Evolutionary conservation across 2,329 filamentous ascomycete genomes (phyloP), one percentile per base, ranked within the genome.

Genomic region (Pezicula rhizophila): DNA sequence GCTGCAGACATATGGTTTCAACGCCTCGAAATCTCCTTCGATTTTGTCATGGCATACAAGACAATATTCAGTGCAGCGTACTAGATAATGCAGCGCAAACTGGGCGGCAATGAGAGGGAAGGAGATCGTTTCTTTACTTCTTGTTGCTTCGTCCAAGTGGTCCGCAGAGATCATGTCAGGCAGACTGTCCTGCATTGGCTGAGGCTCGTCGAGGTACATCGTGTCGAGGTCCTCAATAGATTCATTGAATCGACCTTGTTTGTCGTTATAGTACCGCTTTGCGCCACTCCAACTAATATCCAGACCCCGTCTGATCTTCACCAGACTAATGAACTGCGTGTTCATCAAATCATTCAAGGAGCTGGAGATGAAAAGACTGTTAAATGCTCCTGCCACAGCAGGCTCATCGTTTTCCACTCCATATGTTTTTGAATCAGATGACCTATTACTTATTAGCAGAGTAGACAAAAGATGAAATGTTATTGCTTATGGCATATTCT

Each of bases 11-110:
- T 86, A 89, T 2, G 87, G 87, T 57, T 87, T 89, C 51, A 90
- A 71, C 2, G 85, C 80, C 58, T 84, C 80, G 34, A 92, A 82
- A 8, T 79, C 77, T 2, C 74, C 75, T 2, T 75, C 74, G 33
- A 88, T 76, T 56, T 77, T 84, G 56, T 78, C 78, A 65, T 95
- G 87, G 60, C 91, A 96, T 20, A 91, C 82, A 47, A 95, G 76
- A 65, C 91, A 96, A 65, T 92, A 95, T 47, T 93, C 83, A 0
- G 87, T 89, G 64, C 89, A 96, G 50, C 81, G 83, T 7, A 87
- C 78, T 51, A 96, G 81, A 59, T 90, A 87, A 1, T 84, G 82
- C 23, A 95, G 71, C 0, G 82, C 75, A 57, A 91, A 93, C 55
- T 95, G 86, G 75, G 89, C 87, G 1, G 77, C 74, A 25, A 79